A percentile compares a stretch with the other conserved stretches of the same genome.
Conservation (phyloP, 352 stramenopile species). For the Globisporangium sylvaticum region DNA sequence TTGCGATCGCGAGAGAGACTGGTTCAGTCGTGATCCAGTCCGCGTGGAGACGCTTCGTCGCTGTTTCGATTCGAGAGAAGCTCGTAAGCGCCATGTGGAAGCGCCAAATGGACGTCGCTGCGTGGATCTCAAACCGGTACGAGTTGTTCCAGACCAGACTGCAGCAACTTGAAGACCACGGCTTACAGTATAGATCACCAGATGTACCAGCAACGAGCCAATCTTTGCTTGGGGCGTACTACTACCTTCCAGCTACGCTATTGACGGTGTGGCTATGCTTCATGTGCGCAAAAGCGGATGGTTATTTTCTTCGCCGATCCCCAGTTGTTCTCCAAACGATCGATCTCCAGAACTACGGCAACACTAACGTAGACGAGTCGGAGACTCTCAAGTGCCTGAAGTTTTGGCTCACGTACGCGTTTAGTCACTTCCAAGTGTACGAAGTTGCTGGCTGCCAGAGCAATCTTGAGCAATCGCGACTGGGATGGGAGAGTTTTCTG, state of each 20-base stretch:
- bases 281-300: constrained; percentile 18
- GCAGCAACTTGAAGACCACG: constrained; percentile 2
- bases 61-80: constrained; percentile 21
- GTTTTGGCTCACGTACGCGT: constrained; percentile 58
- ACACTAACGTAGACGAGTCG: not conserved
- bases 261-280: constrained; percentile 44
- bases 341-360: constrained; percentile 12
- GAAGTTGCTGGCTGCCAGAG: constrained; percentile 40
- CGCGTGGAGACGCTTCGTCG: constrained; percentile 34
- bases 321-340: constrained; percentile 31
- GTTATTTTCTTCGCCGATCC: constrained; percentile 36
- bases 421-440: constrained; percentile 49
- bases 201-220: not conserved
- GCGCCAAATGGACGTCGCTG: constrained; percentile 37
- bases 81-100: constrained; percentile 28
- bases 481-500: constrained; percentile 44
- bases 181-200: not conserved
- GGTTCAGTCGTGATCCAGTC: constrained; percentile 50
- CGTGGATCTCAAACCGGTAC: constrained; percentile 25
- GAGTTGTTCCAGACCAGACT: constrained; percentile 7
- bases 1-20: constrained; percentile 24
- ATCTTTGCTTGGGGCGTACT: constrained; percentile 18
- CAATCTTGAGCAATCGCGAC: constrained; percentile 36
- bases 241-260: constrained; percentile 31
- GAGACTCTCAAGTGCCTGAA: constrained; percentile 22